Evolutionary conservation across 306 rosid genomes (phyloP).

Genomic region (Dryas alaskensis): DNA sequence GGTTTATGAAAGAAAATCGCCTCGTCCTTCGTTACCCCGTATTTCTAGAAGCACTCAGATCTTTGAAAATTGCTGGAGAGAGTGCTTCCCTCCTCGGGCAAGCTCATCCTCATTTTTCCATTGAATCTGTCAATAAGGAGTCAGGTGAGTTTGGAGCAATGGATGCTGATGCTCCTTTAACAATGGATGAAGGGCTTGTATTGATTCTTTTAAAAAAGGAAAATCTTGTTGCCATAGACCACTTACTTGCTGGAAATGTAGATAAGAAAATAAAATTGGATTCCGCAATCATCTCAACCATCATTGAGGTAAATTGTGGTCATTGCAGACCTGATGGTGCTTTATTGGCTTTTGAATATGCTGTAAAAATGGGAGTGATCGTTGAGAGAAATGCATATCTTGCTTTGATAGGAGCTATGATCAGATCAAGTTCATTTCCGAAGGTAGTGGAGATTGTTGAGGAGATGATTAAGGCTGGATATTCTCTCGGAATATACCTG

Average conservation of each 20-base stretch:
- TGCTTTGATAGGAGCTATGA: slow-evolving; percentile 56
- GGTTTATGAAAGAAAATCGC: slow-evolving; percentile 64
- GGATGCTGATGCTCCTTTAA: slow-evolving; percentile 22
- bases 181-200: slow-evolving; percentile 49
- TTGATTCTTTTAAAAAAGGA: slow-evolving; percentile 47
- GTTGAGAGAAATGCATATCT: slow-evolving; percentile 59
- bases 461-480: slow-evolving; percentile 58
- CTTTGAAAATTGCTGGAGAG: slow-evolving; percentile 49
- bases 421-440: slow-evolving; percentile 45
- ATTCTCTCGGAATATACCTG: slow-evolving; percentile 63
- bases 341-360: slow-evolving; percentile 57
- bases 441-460: slow-evolving; percentile 47
- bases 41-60: slow-evolving; percentile 52
- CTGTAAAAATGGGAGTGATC: slow-evolving; percentile 39
- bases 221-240: slow-evolving; percentile 56
- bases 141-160: slow-evolving; percentile 20
- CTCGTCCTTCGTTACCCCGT: slow-evolving; percentile 71
- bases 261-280: slow-evolving; percentile 47
- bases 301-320: slow-evolving; percentile 55
- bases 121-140: slow-evolving; percentile 34
- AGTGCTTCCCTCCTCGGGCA: slow-evolving; percentile 60
- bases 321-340: slow-evolving; percentile 56
- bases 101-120: slow-evolving; percentile 65
- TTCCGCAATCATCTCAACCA: slow-evolving; percentile 42
- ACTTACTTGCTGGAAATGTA: slow-evolving; percentile 44